Evolutionary conservation across 2,329 filamentous ascomycete species (phyloP), one percentile per base, ranked within the genome.

Genomic region (Monosporascus sp.): DNA sequence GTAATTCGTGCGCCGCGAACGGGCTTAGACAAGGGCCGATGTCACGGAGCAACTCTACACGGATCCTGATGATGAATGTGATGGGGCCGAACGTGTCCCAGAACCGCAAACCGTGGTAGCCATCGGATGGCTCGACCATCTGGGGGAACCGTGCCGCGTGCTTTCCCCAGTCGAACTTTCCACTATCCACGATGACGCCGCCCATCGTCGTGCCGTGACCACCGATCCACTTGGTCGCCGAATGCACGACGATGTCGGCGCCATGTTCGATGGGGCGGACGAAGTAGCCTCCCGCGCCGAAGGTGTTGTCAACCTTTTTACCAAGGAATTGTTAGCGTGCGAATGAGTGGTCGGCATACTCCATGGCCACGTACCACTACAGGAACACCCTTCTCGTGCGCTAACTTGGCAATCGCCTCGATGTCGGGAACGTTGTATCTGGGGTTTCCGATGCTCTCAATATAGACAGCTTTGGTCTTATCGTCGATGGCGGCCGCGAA

Each of bases 211-310:
- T 96, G 56, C 92, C 93, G 72, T 97, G 93, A 43, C 92, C 92
- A 53, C 92, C 92, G 58, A 97, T 97, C 92, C 92, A 97, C 74
- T 97, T 97, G 54, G 92, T 96, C 11, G 91, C 91, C 40, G 89
- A 94, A 79, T 97, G 91, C 24, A 96, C 89, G 50, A 97, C 87
- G 56, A 97, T 96, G 68, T 97, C 92, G 58, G 89, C 92, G 52
- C 92, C 92, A 71, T 96, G 88, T 24, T 92, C 86, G 64, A 97
- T 93, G 41, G 92, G 92, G 7, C 88, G 85, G 61, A 87, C 78
- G 70, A 90, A 95, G 79, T 89, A 97, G 49, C 93, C 92, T 55
- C 92, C 92, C 14, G 92, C 92, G 47, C 92, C 93, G 64, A 97
- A 97, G 8, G 92, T 97, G 78, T 97, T 97, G 75, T 97, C 92